Percentiles rank a stretch among this genome's conserved stretches.
phyloP scores from a whole-genome alignment of 2,329 filamentous ascomycete genomes.

The Fusarium udum region DNA sequence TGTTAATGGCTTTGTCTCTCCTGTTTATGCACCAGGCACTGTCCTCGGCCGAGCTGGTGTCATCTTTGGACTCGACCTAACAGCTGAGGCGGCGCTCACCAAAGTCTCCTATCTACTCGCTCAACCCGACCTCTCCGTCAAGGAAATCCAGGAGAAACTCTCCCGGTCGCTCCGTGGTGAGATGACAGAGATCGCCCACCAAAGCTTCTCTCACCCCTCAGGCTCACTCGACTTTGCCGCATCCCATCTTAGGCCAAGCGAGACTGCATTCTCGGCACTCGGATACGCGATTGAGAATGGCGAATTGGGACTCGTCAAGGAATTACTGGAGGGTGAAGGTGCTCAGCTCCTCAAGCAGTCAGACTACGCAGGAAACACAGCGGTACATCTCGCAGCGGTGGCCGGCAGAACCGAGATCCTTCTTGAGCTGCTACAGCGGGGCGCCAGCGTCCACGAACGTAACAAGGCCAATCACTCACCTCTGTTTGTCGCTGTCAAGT shows the following conservation, averaged over 20 bases:
- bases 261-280: conserved; percentile 78
- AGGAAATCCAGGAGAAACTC: conserved; percentile 76
- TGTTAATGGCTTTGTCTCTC: conserved; percentile 78
- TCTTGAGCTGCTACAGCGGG: conserved; percentile 65
- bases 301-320: conserved; percentile 70
- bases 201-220: conserved; percentile 79
- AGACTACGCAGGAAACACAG: conserved; percentile 85
- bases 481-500: conserved; percentile 69
- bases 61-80: conserved; percentile 89
- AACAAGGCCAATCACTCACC: conserved; percentile 74
- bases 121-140: conserved; percentile 67
- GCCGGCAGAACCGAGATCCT: conserved; percentile 65
- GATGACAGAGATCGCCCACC: conserved; percentile 78
- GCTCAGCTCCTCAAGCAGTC: conserved; percentile 74
- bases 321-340: conserved; percentile 74
- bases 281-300: conserved; percentile 83
- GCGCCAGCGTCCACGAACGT: conserved; percentile 73
- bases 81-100: conserved; percentile 88
- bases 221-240: conserved; percentile 58
- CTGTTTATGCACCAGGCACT: conserved; percentile 80
- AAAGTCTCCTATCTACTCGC: conserved; percentile 90
- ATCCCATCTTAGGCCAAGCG: conserved; percentile 56
- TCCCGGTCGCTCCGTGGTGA: conserved; percentile 82
- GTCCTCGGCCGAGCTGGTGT: conserved; percentile 84
- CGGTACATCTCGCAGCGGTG: conserved; percentile 66